Base-by-base conservation (phyloP, 1,284 basidiomycete species). In the Ustilago trichophora region DNA sequence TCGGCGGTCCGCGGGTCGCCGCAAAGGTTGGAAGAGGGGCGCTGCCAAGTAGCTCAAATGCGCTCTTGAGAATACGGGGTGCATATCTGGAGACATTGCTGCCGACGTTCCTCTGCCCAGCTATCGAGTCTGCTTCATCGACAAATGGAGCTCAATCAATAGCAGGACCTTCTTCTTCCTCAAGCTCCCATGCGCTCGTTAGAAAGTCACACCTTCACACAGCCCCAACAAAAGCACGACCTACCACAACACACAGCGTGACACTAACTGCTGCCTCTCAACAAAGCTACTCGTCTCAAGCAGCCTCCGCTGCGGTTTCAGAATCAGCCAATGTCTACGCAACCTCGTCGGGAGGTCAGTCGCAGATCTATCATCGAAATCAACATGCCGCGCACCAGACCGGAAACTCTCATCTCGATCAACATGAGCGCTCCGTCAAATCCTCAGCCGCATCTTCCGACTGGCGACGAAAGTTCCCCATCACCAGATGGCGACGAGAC, bases 401-500 rank as follows among this genome's bases (percentile, higher is more conserved):
- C 25, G 6, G 33, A 19, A 21, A 3, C 25, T 6, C 7, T 3
- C 33, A 12, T 24, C n/a, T 9, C 29, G 42, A 9, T 15, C 15
- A 15, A 12, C 21, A 36, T 4, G 22, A 26, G 2, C n/a, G n/a
- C n/a, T 19, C 37, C 29, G 24, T 6, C 19, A 29, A 19, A 15
- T 13, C 27, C 12, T 13, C 52, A 11, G 5, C 36, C 6, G 15
- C 33, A 8, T 44, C 52, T 16, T 25, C 27, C 21, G 59, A 51
- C 43, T 63, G 59, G 59, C 47, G 38, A 8, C 37, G 38, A 9
- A 63, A 63, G 43, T 63, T 55, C 18, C 52, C 52, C 4, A 50
- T 33, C 56, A 52, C 56, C 12, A 37, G 34, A 13, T 68, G 64
- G 64, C 33, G 56, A 11, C 35, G 49, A n/a, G 64, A 62, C 44